Evolutionary conservation across 177 flowering plant species (phyloP), one percentile per base, ranked within the genome.

Genomic region (Tripterygium wilfordii): DNA sequence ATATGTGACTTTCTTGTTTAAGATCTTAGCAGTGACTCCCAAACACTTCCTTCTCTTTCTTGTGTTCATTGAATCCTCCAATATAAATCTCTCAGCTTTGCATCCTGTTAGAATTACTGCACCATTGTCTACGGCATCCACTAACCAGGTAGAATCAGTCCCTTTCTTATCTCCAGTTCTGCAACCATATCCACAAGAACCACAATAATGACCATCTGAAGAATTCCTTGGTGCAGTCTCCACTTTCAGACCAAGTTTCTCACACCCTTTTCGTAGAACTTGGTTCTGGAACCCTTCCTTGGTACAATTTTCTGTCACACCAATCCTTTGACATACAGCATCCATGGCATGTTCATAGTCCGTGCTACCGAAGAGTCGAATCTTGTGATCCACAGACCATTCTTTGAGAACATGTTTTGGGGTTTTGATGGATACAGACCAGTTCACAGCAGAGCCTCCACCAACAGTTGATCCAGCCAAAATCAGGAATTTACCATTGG

Each of bases 131-230:
- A 80, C 80, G 17, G 80, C 82, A 58, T 83, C 84, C 6, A 74
- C 83, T n/a, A 83, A 71, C 90, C 90, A 83, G 24, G 90, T 80
- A 7, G 70, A 27, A 21, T 69, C 75, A 6, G 84, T 72, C 17
- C 86, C 86, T 17, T 58, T 61, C 54, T 83, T 80, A 12, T 77
- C 79, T 14, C 86, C 84, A 21, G 58, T 59, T 41, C 61, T 64
- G 38, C 86, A 83, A 2, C 90, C 90, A 45, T 55, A 76, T 27
- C 63, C 2, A 47, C 86, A 80, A 16, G 79, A 76, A 28, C 84
- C 90, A 45, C 86, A 83, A 47, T 71, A 73, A 51, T 80, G 90
- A 49, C 62, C 44, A 26, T 49, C 65, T 1, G 80, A 58, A 1
- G 79, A 66, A 45, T 83, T 83, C 44, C 74, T 63, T 5, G 79